Evolutionary conservation across 2,329 filamentous ascomycete genomes (phyloP), one percentile per base, ranked within the genome.

Genomic region (Grosmannia penicillata): DNA sequence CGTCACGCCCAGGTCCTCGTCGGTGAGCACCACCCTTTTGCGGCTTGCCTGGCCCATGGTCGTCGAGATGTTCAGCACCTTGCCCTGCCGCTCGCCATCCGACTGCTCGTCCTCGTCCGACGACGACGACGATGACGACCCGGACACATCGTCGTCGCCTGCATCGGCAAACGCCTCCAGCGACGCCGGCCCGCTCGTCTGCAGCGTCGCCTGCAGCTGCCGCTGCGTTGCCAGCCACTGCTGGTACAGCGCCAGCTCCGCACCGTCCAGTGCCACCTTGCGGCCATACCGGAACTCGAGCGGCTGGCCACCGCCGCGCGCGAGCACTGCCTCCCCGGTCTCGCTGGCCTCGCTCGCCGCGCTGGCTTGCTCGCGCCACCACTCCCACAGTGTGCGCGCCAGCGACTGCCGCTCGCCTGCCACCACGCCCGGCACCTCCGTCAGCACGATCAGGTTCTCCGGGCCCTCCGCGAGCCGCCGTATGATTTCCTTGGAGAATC

Each of bases 1-100:
- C 48, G 93, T 95, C 47, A 96, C 77, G 15, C 91, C 91, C 4
- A 96, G 67, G 49, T 96, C 91, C 46, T 89, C 84, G 48, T 95
- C 87, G 38, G 76, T 87, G 28, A 93, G 65, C 1, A 82, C 83
- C 19, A 89, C 72, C 56, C 94, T 94, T 54, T 85, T 89, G 43
- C 85, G 76, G 45, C 78, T 80, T 8, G 81, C 77, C 57, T 94
- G 85, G 8, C 81, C 83, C 49, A 95, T 68, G 1, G 84, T 83
- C 0, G 84, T 80, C 1, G 87, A 87, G 6, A 91, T 78, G 46
- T 93, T 96, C 26, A 98, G 64, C 7, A 86, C 83, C 53, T 89
- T 86, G 42, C 89, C 89, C 58, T 95, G 89, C 45, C 93, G 82
- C 50, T 93, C 84, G 21, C 78, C 76, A 45, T 94, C 87, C 1